A percentile compares a stretch with the other conserved stretches of the same genome.
Conservation (phyloP, 768 basidiomycete species). For the Lentinula guzmanii region DNA sequence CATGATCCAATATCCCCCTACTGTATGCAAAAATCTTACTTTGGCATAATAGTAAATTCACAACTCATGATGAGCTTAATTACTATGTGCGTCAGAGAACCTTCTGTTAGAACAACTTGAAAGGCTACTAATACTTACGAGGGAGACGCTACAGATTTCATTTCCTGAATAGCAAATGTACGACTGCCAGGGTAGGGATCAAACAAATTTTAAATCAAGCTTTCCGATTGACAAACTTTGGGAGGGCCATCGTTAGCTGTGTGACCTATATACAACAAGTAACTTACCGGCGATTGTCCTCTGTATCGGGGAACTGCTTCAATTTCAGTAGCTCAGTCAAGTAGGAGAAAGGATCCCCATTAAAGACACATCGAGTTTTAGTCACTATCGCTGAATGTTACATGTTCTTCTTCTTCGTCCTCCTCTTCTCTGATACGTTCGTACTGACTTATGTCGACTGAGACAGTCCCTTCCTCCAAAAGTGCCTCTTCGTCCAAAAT, state of each 20-base stretch:
- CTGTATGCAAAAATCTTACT: not conserved
- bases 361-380: constrained; percentile 24
- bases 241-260: not conserved
- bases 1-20: too few species aligned
- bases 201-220: not conserved
- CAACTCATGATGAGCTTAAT: not conserved
- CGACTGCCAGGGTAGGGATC: not conserved
- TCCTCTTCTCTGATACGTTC: constrained; percentile 57
- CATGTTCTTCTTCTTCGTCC: constrained; percentile 58
- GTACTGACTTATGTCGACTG: constrained; percentile 88
- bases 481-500: constrained; percentile 76
- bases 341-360: too few species aligned
- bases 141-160: not conserved
- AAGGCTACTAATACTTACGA: not conserved
- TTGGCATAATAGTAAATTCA: not conserved
- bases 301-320: not conserved
- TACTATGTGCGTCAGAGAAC: not conserved
- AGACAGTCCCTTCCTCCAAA: constrained; percentile 79
- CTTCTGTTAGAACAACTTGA: not conserved
- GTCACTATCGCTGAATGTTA: constrained; percentile 87
- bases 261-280: not conserved
- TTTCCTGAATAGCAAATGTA: not conserved
- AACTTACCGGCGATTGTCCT: not conserved
- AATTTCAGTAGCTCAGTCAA: not conserved
- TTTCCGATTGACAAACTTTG: too few species aligned